Evolutionary conservation across 805 yeast species (phyloP), one percentile per base, ranked within the genome.

Genomic region (Kodamaea fukazawae): DNA sequence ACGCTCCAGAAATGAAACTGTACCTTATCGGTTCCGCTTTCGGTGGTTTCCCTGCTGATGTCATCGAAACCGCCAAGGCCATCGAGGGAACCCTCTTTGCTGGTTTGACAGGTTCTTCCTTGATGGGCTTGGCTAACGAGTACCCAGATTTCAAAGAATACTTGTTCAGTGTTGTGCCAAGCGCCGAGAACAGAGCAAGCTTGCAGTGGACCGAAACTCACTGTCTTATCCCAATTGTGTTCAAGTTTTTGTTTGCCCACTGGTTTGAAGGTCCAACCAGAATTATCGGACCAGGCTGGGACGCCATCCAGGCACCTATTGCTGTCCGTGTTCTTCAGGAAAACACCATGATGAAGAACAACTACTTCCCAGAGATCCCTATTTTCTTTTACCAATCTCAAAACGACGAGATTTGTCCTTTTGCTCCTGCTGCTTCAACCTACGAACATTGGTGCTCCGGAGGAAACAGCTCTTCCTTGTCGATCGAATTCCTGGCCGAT

Each of bases 21-120:
- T 34, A 40, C 46, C 11, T 55, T 38, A 38, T 53, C 43, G 72
- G 71, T n/a, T 63, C 54, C 9, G 65, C 65, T 1, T 14, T 64
- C 11, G 71, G 71, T 5, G 71, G 71, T 3, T 53, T 62, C 51
- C 61, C 58, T 11, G 55, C 63, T 18, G 61, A 65, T 34, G 48
- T 65, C 11, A 58, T 65, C 4, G 54, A 50, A n/a, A 54, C 63
- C 1, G 54, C 58, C 4, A 43, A 40, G 13, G 45, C 49, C 10
- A 46, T 52, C 14, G 61, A 56, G 22, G 64, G 64, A 2, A 47
- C 51, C 6, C 3, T 49, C 3, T 57, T 53, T 23, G 53, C 69
- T 3, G 71, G 68, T 4, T 49, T 67, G 14, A 51, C 52, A 13
- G 57, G 63, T 3, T 38, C 40, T 29, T 66, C 61, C 1, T 42